Evolutionary conservation across 306 rosid genomes (phyloP), one percentile per base, ranked within the genome.

Genomic region (Prunus mira): DNA sequence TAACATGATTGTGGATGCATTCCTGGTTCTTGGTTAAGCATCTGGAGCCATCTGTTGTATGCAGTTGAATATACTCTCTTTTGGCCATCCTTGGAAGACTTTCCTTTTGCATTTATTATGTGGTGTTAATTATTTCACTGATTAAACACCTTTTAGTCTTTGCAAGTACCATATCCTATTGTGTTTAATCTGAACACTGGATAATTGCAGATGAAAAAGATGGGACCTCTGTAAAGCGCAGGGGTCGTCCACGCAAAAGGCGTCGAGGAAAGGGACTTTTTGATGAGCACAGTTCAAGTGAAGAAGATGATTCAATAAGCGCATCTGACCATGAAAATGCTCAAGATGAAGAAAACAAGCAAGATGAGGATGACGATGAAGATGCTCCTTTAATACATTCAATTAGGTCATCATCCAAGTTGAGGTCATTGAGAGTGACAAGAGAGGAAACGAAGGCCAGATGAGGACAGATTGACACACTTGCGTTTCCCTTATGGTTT

Each of bases 161-260:
- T 60, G 50, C 41, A 22, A 10, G 75, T 71, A 28, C 28, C 38
- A 65, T 27, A 52, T 61, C 28, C 41, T 69, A n/a, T 30, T 50
- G 32, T 82, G 22, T 72, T 28, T 41, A 18, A 80, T 66, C 66
- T 34, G 38, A 22, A 28, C 67, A 24, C 49, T 75, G 82, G 58
- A 77, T 69, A 51, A 54, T 76, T 73, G 89, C 91, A 92, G 98
- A 95, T 79, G 98, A 92, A 76, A 89, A 89, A 82, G 98, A 90
- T 62, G 90, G 92, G 69, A 72, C 76, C 64, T 11, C 93, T 63
- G 87, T 74, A 15, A 88, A 84, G 84, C 95, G 93, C 61, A 88
- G 96, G 85, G 98, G 98, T 68, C 96, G 98, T 62, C 98, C 98
- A 47, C 97, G 89, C 9, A 95, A 95, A 80, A 79, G 67, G 82